A percentile compares a stretch with the other conserved stretches of the same genome.
phyloP scores from a whole-genome alignment of 2,329 filamentous ascomycete species.

The Fusarium brevicatenulatum region DNA sequence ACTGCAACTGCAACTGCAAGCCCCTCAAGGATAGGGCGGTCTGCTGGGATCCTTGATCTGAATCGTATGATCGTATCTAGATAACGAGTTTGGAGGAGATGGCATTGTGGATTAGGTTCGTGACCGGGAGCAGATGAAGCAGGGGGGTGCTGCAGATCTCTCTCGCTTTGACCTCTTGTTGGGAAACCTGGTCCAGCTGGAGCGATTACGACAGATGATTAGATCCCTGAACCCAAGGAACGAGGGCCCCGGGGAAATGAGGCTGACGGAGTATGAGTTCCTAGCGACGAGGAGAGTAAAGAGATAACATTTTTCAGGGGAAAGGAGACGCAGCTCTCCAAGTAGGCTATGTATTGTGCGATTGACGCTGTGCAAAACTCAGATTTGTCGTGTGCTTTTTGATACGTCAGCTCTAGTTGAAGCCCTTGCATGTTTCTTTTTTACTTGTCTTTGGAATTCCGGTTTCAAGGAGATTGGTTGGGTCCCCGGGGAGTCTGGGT shows the following conservation, averaged over 20 bases:
- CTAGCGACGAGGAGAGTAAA: neutral
- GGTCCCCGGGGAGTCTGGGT: neutral
- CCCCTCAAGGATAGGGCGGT: slow-evolving; percentile 8
- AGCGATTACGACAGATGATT: neutral
- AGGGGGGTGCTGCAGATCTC: slow-evolving; percentile 30
- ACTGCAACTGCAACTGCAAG: neutral
- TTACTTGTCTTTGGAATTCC: neutral
- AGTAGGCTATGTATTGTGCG: neutral
- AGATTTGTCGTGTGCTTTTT: neutral
- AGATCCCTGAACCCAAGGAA: neutral
- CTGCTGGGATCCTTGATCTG: slow-evolving; percentile 4
- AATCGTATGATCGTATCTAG: slow-evolving; percentile 28
- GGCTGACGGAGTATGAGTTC: neutral
- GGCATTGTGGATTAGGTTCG: slow-evolving; percentile 1
- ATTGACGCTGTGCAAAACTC: neutral
- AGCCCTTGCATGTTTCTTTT: slow-evolving; percentile 10
- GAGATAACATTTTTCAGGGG: neutral
- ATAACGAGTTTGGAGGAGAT: slow-evolving; percentile 7
- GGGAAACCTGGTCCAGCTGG: neutral
- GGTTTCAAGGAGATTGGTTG: neutral
- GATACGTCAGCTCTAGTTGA: slow-evolving; percentile 3
- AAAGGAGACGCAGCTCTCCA: neutral
- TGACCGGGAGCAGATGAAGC: neutral
- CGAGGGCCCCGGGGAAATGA: neutral
- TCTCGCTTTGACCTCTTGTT: slow-evolving; percentile 21